Percentiles rank a stretch among this genome's conserved stretches.
These are phyloP conservation scores for Peronospora tabacina DNA, from an alignment of 352 stramenopile species.

Conservation along the genomic window DNA sequence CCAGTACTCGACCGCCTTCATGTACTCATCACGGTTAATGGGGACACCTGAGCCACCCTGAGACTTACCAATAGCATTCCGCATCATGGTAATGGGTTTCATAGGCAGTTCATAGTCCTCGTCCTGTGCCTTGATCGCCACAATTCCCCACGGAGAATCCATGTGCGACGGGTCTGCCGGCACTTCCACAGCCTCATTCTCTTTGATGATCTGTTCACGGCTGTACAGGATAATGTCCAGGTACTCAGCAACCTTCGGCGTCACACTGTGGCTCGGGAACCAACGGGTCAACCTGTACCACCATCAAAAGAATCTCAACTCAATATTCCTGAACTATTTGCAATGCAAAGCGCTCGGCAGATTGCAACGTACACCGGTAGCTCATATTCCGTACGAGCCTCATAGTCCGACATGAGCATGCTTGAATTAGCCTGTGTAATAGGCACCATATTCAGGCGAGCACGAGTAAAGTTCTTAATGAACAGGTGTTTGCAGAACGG, in stretches of 20 bases:
- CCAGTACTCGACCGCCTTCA: conserved; percentile 86
- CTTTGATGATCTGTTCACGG: conserved; percentile 95
- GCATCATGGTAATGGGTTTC: conserved; percentile 97
- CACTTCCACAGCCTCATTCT: conserved; percentile 83
- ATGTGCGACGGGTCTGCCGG: conserved; percentile 33
- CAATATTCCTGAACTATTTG: neutral
- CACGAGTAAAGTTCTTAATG: conserved; percentile 90
- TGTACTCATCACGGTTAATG: conserved; percentile 71
- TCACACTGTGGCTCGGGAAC: conserved; percentile 90
- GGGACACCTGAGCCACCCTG: conserved; percentile 86
- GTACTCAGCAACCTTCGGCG: conserved; percentile 85
- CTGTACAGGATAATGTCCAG: conserved; percentile 98
- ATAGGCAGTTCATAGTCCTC: conserved; percentile 94
- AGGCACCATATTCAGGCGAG: conserved; percentile 79
- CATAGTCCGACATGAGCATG: conserved; percentile 90
- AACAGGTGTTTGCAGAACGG: conserved; percentile 99
- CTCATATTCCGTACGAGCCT: conserved; percentile 90
- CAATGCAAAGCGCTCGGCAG: neutral
- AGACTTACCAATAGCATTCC: conserved; percentile 95
- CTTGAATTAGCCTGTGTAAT: conserved; percentile 93
- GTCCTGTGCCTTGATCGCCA: conserved; percentile 96
- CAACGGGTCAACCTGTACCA: conserved; percentile 60
- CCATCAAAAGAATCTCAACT: conserved; percentile 3
- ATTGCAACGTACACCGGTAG: conserved; percentile 80
- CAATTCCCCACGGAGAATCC: conserved; percentile 89